Conservation (phyloP, 2,329 filamentous ascomycete genomes). For the Rhytidhysteron rufulum region DNA sequence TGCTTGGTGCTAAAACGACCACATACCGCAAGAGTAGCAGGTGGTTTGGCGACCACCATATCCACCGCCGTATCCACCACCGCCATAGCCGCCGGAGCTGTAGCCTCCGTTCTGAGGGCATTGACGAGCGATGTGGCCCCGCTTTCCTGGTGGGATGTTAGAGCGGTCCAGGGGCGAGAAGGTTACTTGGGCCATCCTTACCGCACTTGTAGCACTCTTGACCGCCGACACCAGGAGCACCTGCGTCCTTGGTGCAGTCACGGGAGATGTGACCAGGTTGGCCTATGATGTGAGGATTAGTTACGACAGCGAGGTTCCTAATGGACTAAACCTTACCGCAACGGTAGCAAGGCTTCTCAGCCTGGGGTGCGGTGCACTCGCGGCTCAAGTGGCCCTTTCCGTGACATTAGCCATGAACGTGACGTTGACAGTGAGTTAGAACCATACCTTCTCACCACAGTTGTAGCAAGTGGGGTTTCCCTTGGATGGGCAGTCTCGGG, state of each 20-base stretch:
- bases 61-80: constrained; percentile 40
- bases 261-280: constrained; percentile 87
- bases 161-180: too few species aligned
- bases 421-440: too few species aligned
- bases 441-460: constrained; percentile 48
- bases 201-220: constrained; percentile 96
- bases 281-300: too few species aligned
- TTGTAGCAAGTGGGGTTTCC: constrained; percentile 47
- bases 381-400: constrained; percentile 61
- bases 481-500: constrained; percentile 50
- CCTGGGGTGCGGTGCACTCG: constrained; percentile 84
- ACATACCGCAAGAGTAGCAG: constrained; percentile 86
- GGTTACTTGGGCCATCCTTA: too few species aligned
- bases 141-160: too few species aligned
- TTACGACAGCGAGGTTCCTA: too few species aligned
- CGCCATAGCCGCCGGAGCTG: constrained; percentile 48
- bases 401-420: too few species aligned
- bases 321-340: constrained; percentile 44
- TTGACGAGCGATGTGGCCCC: constrained; percentile 93
- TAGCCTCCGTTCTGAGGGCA: constrained; percentile 63
- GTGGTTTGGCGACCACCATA: constrained; percentile 49
- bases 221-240: constrained; percentile 42
- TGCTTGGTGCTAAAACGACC: too few species aligned
- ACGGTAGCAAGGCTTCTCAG: constrained; percentile 73
- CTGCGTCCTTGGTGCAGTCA: constrained; percentile 62